These are phyloP conservation scores for Malus sieversii DNA, from an alignment of 306 rosid species.

Conservation along the genomic window DNA sequence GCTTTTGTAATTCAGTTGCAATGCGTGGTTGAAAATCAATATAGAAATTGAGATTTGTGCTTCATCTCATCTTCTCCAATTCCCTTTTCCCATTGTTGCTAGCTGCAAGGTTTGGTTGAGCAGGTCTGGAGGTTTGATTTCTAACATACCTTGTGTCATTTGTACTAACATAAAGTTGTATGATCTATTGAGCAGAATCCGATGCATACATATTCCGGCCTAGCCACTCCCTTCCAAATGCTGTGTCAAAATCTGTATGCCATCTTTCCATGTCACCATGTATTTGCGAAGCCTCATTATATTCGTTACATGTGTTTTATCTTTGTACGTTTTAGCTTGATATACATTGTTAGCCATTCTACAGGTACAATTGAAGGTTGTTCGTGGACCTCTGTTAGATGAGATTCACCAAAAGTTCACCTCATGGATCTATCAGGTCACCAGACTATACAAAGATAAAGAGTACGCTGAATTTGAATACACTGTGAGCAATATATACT, in stretches of 20 bases:
- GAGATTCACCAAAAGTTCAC: conserved; percentile 62
- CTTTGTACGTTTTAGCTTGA: too few relatives aligned
- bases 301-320: too few relatives aligned
- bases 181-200: conserved; percentile 38
- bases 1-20: too few relatives aligned
- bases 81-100: too few relatives aligned
- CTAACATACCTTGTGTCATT: too few relatives aligned
- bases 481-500: conserved; percentile 45
- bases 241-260: conserved; percentile 71
- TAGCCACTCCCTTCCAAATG: conserved; percentile 33
- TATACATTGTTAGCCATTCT: not conserved
- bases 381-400: conserved; percentile 57
- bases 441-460: conserved; percentile 65
- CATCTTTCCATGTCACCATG: not conserved
- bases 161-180: not conserved
- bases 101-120: too few relatives aligned
- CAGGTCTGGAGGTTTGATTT: too few relatives aligned
- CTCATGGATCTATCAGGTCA: conserved; percentile 79
- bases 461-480: conserved; percentile 83
- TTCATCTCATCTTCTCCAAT: too few relatives aligned
- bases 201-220: conserved; percentile 88
- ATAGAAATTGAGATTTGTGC: too few relatives aligned
- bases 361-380: conserved; percentile 53
- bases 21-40: too few relatives aligned
- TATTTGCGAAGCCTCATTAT: too few relatives aligned